phyloP scores from a whole-genome alignment of 2,329 filamentous ascomycete species.

The Aspergillus tamarii region DNA sequence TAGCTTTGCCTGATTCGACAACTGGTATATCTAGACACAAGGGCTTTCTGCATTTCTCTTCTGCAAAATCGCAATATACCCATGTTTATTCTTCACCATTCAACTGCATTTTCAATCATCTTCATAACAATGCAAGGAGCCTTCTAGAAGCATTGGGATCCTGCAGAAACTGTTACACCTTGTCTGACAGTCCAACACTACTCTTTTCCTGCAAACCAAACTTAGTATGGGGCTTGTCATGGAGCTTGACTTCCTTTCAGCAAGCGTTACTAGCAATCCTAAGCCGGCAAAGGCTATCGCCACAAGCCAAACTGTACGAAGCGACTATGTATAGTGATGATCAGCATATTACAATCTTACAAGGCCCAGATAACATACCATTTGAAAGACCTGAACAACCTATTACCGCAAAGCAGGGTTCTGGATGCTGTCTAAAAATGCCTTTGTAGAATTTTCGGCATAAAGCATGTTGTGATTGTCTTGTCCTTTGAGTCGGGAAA shows the following conservation, averaged over 20 bases:
- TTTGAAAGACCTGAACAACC: too few relatives aligned
- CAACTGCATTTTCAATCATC: neutral
- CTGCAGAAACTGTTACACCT: neutral
- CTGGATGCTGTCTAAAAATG: too few relatives aligned
- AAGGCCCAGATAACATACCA: too few relatives aligned
- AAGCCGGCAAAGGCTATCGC: neutral
- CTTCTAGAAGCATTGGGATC: neutral
- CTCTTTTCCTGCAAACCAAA: neutral
- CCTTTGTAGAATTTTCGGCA: too few relatives aligned
- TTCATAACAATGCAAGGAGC: neutral
- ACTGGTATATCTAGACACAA: neutral
- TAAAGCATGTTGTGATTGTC: too few relatives aligned
- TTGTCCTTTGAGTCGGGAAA: too few relatives aligned
- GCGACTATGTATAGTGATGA: rapidly evolving
- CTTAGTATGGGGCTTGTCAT: neutral
- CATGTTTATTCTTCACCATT: too few relatives aligned
- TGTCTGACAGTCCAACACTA: neutral
- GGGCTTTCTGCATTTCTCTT: neutral
- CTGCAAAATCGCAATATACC: neutral
- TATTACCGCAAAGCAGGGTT: too few relatives aligned
- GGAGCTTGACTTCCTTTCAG: neutral
- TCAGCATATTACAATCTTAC: too few relatives aligned
- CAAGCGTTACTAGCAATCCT: neutral
- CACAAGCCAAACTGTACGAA: neutral
- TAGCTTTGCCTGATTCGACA: neutral